Evolutionary conservation across 805 yeast species (phyloP).

Genomic region (Ogataea parapolymorpha): DNA sequence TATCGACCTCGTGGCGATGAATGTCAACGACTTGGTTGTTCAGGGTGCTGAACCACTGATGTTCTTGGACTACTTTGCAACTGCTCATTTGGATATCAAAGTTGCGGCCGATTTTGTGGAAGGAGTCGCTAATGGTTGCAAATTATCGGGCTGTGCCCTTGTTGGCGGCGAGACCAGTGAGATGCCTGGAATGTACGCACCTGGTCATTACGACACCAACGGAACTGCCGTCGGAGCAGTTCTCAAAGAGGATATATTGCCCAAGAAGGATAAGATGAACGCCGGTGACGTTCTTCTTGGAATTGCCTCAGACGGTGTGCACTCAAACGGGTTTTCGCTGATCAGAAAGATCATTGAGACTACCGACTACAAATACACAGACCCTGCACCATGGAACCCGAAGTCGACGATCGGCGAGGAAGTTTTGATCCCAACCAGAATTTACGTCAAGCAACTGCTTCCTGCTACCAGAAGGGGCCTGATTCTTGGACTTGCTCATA

Average conservation of each 20-base stretch:
- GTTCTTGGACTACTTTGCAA: conserved; percentile 94
- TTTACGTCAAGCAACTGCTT: conserved; percentile 88
- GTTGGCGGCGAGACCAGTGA: conserved; percentile 99
- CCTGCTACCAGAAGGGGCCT: conserved; percentile 66
- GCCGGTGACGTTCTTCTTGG: conserved; percentile 85
- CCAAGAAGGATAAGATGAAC: conserved; percentile 62
- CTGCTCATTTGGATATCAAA: conserved; percentile 81
- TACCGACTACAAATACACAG: conserved; percentile 65
- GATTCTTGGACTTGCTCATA: conserved; percentile 88
- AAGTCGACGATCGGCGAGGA: conserved; percentile 78
- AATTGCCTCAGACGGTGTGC: conserved; percentile 86
- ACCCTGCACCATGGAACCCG: conserved; percentile 81
- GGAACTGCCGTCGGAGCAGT: conserved; percentile 99
- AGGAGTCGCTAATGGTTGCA: conserved; percentile 97
- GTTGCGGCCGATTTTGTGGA: conserved; percentile 85
- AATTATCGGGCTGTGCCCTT: conserved; percentile 91
- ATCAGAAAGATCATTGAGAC: conserved; percentile 88
- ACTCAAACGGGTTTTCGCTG: conserved; percentile 94
- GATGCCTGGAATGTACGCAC: conserved; percentile 98
- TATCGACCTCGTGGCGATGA: conserved; percentile 98
- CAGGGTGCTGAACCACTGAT: conserved; percentile 98
- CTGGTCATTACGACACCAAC: conserved; percentile 94
- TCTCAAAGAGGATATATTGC: conserved; percentile 66
- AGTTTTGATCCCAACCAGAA: conserved; percentile 83
- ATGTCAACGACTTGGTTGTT: conserved; percentile 94